Base-by-base conservation (phyloP, 2,329 filamentous ascomycete genomes). In the Pyrenochaeta sp. region DNA sequence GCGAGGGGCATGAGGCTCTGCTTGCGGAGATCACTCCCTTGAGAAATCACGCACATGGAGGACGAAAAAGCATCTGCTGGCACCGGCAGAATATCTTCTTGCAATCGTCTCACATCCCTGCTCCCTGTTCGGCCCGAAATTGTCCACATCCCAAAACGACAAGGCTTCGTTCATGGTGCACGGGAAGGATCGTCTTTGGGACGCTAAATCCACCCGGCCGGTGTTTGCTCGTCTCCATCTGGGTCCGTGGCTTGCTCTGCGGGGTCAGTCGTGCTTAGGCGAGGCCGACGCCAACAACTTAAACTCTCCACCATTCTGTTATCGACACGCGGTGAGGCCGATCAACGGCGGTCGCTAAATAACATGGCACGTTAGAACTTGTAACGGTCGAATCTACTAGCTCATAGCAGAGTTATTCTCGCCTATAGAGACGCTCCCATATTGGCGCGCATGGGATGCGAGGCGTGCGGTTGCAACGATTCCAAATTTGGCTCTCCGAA, bases 201-300 rank as follows among this genome's bases (percentile, higher is more conserved):
- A 63, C 56, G 55, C 58, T 55, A 61, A 66, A 66, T 57, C 63
- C 65, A 64, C 47, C 34, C 53, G 49, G 55, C 53, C 61, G 65
- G 65, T 64, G 56, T 53, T 49, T 53, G 7, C n/a, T 52, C 37
- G 37, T 36, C 39, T 50, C 42, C 10, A 28, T 50, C 43, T 56
- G 55, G 61, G 40, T 47, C 42, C 25, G 55, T 61, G 61, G 60
- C 60, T 63, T 58, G 54, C 52, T 46, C 57, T 68, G 66, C 63
- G 69, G 70, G 68, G 65, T 64, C 48, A 46, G 43, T 55, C 37
- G 46, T 52, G 48, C 56, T 30, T 59, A 72, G 71, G 71, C 71
- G 70, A 72, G 59, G 60, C 68, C 69, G 67, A 71, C 57, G 59
- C 58, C 51, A 62, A 57, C 46, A 24, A 59, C 57, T 57, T 52